Evolutionary conservation across 495 filamentous ascomycete genomes (phyloP).

Genomic region (Penicilliopsis zonata): DNA sequence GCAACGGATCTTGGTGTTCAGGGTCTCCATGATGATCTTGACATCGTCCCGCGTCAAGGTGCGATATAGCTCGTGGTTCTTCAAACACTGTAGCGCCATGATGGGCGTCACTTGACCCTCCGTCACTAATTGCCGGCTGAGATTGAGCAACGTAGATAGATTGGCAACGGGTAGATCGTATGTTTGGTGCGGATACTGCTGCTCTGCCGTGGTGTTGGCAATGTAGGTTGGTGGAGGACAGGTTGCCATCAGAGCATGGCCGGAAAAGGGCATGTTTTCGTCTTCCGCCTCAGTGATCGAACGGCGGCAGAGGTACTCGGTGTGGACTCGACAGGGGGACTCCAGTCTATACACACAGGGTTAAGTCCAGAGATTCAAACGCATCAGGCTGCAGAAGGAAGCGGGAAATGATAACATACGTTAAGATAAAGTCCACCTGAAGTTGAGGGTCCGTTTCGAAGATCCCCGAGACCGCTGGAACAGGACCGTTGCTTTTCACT

Average conservation of each 20-base stretch:
- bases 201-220: constrained; percentile 25
- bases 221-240: constrained; percentile 58
- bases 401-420: constrained; percentile 47
- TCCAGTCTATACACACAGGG: constrained; percentile 55
- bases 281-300: constrained; percentile 37
- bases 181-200: constrained; percentile 30
- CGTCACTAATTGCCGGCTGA: constrained; percentile 71
- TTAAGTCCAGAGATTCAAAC: constrained; percentile 4
- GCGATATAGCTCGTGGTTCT: constrained; percentile 53
- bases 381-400: neutral
- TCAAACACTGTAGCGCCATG: constrained; percentile 81
- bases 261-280: constrained; percentile 43
- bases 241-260: constrained; percentile 82
- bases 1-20: constrained; percentile 74
- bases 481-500: constrained; percentile 15
- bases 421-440: constrained; percentile 91
- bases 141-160: constrained; percentile 66
- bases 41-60: constrained; percentile 60
- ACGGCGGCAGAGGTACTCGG: constrained; percentile 48
- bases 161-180: constrained; percentile 54
- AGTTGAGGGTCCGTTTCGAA: constrained; percentile 70
- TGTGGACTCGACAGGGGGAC: constrained; percentile 88
- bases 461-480: constrained; percentile 33
- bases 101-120: constrained; percentile 95
- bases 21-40: constrained; percentile 54